Conservation (phyloP, 306 rosid genomes). For the Canavalia ensiformis region DNA sequence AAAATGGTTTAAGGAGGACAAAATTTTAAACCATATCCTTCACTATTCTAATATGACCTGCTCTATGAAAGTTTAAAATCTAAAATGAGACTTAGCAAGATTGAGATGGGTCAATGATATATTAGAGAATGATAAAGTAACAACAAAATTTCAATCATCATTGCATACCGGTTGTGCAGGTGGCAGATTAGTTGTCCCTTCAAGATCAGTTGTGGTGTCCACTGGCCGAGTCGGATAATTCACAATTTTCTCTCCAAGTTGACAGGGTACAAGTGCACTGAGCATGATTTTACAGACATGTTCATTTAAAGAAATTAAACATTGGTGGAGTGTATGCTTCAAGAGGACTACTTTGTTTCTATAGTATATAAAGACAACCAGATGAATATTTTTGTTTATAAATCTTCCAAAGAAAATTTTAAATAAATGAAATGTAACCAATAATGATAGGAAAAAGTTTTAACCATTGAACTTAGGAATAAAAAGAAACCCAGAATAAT, state of each 20-base stretch:
- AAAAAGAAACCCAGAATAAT: conserved; percentile 24
- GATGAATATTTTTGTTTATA: conserved; percentile 2
- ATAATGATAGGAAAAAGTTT: not conserved
- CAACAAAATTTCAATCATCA: conserved; percentile 17
- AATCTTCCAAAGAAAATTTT: conserved; percentile 1
- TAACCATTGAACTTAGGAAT: not conserved
- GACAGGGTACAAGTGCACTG: conserved; percentile 81
- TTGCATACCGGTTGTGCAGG: conserved; percentile 70
- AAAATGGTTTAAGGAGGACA: not conserved
- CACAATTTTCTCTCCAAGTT: conserved; percentile 76
- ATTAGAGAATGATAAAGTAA: conserved; percentile 3
- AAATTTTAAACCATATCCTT: not conserved
- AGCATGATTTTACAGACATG: conserved; percentile 42
- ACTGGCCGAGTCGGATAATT: conserved; percentile 85
- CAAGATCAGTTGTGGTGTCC: conserved; percentile 81
- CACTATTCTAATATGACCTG: conserved; percentile 24
- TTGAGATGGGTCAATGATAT: not conserved
- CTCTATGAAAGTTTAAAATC: not conserved
- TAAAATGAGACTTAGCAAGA: not conserved
- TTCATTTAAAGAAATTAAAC: conserved; percentile 46
- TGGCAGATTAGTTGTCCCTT: conserved; percentile 81
- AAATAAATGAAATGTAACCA: conserved; percentile 3
- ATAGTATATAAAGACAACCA: not conserved
- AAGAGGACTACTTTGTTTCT: not conserved
- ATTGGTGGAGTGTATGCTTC: conserved; percentile 10